These are phyloP conservation scores for Podospora didyma DNA, from an alignment of 495 filamentous ascomycete species.

Conservation along the genomic window DNA sequence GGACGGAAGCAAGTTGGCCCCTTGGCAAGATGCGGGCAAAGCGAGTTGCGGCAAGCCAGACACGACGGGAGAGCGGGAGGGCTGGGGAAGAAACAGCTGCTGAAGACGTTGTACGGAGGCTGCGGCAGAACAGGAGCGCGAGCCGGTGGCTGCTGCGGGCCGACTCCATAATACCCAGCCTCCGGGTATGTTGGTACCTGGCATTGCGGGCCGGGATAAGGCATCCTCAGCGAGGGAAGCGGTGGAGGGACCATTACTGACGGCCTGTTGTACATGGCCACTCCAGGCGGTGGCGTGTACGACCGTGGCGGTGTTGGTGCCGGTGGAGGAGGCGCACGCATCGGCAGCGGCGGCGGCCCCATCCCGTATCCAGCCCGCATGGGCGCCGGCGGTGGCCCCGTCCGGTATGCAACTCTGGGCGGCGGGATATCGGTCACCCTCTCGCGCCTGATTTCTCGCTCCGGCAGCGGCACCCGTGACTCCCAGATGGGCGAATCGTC, in stretches of 20 bases:
- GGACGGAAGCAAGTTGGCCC: neutral
- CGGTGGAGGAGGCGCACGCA: neutral
- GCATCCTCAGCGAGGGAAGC: neutral
- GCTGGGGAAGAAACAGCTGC: neutral
- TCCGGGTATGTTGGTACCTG: neutral
- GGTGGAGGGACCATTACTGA: neutral
- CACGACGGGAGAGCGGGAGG: conserved; percentile 2
- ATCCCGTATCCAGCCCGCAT: neutral
- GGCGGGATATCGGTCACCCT: neutral
- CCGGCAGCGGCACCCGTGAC: neutral
- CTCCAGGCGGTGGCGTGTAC: neutral
- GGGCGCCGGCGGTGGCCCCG: neutral
- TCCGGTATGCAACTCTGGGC: neutral
- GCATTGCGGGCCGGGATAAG: neutral
- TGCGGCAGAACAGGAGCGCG: neutral
- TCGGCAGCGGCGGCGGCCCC: neutral
- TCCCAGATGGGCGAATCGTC: neutral
- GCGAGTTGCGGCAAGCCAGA: conserved; percentile 5
- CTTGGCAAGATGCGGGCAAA: conserved; percentile 3
- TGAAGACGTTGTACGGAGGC: neutral
- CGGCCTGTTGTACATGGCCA: neutral
- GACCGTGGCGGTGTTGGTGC: conserved; percentile 3
- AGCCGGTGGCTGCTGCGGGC: no score
- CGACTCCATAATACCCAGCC: no score
- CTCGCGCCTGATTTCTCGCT: neutral